A percentile compares a stretch with the other conserved stretches of the same genome.
Conservation (phyloP, 2,329 filamentous ascomycete species). For the Ilyonectria sp. region DNA sequence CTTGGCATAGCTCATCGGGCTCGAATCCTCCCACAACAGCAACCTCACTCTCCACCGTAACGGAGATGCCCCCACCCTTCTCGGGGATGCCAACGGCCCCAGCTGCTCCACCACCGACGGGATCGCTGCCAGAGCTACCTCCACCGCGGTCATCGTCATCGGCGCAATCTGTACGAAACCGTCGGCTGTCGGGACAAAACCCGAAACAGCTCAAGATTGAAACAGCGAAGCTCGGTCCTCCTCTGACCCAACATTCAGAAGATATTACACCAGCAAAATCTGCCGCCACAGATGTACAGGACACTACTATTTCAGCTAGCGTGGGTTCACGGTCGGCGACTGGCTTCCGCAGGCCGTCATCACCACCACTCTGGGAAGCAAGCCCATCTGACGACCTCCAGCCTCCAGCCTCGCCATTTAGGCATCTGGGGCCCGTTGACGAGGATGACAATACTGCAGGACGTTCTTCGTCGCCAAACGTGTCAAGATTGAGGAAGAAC, state of each 20-base stretch:
- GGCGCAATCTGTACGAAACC: constrained; percentile 75
- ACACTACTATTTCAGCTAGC: constrained; percentile 22
- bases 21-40: constrained; percentile 71
- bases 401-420: constrained; percentile 50
- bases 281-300: constrained; percentile 28
- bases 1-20: constrained; percentile 85
- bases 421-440: constrained; percentile 52
- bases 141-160: constrained; percentile 51
- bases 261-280: constrained; percentile 32
- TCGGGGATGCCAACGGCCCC: constrained; percentile 43
- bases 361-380: constrained; percentile 48
- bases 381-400: constrained; percentile 48
- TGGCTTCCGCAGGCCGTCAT: constrained; percentile 38
- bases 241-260: constrained; percentile 37
- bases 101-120: constrained; percentile 64
- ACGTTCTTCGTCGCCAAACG: constrained; percentile 68
- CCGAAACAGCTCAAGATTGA: constrained; percentile 91
- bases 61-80: constrained; percentile 65
- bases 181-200: constrained; percentile 86
- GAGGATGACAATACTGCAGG: constrained; percentile 56
- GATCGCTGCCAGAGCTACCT: constrained; percentile 63
- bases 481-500: constrained; percentile 72
- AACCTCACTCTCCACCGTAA: constrained; percentile 74
- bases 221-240: constrained; percentile 64
- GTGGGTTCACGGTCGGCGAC: constrained; percentile 25